A percentile compares a stretch with the other conserved stretches of the same genome.
phyloP scores from a whole-genome alignment of 1,139 yeast genomes.

The Wickerhamiella infanticola region DNA sequence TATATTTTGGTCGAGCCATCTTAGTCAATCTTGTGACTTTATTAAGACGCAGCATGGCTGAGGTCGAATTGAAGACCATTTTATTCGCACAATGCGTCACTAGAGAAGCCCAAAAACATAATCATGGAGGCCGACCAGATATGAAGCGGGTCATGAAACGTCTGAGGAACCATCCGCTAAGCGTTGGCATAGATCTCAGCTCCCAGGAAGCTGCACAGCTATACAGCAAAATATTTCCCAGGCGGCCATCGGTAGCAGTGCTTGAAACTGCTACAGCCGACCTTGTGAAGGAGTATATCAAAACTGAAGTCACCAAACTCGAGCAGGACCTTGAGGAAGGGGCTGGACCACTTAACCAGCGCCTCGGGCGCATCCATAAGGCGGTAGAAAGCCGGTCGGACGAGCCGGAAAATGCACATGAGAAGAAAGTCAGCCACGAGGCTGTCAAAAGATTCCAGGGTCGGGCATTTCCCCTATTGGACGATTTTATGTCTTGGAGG shows the following conservation, averaged over 20 bases:
- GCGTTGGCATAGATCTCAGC: not conserved
- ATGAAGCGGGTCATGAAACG: not conserved
- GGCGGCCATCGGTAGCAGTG: not conserved
- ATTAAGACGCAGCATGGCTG: not conserved
- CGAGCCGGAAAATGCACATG: not conserved
- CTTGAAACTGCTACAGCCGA: not conserved
- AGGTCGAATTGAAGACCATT: not conserved
- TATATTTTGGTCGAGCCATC: no score
- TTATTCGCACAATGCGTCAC: not conserved
- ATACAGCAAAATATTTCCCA: not conserved
- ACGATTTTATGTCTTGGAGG: conserved; percentile 52
- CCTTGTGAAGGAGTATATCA: not conserved
- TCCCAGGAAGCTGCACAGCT: conserved; percentile 1
- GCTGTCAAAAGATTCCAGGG: not conserved
- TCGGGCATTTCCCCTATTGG: conserved; percentile 33
- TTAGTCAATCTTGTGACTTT: no score
- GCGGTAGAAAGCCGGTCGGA: not conserved
- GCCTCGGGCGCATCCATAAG: not conserved
- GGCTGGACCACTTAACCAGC: not conserved
- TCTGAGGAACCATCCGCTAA: not conserved
- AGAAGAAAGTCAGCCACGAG: conserved; percentile 12
- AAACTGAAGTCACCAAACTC: not conserved
- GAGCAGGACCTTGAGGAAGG: not conserved
- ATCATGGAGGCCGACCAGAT: conserved; percentile 1
- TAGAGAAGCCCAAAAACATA: not conserved